Evolutionary conservation across 1,284 basidiomycete genomes (phyloP).

Genomic region (Moniliophthora roreri): DNA sequence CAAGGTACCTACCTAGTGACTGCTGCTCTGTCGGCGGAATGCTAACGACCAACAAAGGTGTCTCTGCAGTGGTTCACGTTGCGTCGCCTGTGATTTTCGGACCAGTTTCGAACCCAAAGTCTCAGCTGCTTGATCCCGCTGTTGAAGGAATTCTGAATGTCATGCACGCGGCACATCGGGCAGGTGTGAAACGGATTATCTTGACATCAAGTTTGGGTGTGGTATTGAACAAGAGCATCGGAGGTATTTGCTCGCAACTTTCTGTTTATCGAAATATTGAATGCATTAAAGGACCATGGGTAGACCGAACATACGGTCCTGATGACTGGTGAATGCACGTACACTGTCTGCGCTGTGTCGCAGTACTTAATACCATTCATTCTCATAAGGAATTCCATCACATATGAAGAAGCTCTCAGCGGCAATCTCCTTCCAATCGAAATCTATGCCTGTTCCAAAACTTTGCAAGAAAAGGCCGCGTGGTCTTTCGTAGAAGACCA

Average conservation of each 20-base stretch:
- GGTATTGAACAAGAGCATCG: no score
- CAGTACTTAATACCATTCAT: not conserved
- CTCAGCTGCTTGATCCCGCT: conserved; percentile 19
- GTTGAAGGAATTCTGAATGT: conserved; percentile 28
- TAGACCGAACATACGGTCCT: no score
- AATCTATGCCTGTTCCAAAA: not conserved
- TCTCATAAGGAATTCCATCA: not conserved
- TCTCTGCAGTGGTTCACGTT: conserved; percentile 18
- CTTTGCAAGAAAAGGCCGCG: not conserved
- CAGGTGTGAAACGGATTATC: conserved; percentile 21
- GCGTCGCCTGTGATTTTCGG: conserved; percentile 17
- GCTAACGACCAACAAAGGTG: conserved; percentile 7
- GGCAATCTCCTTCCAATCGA: not conserved
- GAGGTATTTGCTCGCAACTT: not conserved
- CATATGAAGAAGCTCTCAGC: not conserved
- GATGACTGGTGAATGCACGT: not conserved
- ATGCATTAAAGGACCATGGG: no score
- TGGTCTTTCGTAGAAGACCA: not conserved
- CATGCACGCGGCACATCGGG: conserved; percentile 25
- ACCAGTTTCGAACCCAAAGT: not conserved
- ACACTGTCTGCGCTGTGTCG: not conserved
- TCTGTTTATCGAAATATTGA: not conserved
- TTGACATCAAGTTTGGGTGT: not conserved
- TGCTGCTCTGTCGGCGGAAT: no score
- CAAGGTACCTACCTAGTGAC: conserved; percentile 10